phyloP scores from a whole-genome alignment of 2,329 filamentous ascomycete species.

The Hymenoscyphus scutula region DNA sequence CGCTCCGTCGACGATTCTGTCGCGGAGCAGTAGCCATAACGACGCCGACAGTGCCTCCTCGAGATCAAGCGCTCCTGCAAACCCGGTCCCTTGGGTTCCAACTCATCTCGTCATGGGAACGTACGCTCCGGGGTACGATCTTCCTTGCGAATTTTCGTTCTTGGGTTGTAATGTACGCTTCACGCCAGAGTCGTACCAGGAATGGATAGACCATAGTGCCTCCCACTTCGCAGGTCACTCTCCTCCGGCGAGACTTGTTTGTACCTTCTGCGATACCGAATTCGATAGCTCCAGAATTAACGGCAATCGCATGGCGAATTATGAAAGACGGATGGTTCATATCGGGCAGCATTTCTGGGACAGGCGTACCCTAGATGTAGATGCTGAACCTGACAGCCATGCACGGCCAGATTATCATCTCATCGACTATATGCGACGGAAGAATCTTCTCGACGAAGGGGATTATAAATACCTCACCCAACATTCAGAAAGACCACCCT shows the following conservation, averaged over 20 bases:
- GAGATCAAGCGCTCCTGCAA: not conserved
- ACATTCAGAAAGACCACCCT: constrained; percentile 24
- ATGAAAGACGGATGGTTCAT: constrained; percentile 46
- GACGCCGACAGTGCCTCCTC: not conserved
- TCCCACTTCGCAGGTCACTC: constrained; percentile 37
- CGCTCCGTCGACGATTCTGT: not conserved
- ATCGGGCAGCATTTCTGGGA: constrained; percentile 44
- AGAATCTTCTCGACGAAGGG: constrained; percentile 33
- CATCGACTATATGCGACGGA: constrained; percentile 39
- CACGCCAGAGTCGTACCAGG: constrained; percentile 36
- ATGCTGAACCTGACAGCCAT: constrained; percentile 9
- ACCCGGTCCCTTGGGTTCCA: not conserved
- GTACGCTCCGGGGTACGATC: constrained; percentile 17
- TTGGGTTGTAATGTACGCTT: constrained; percentile 41
- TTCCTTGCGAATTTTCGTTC: constrained; percentile 31
- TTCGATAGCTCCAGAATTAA: constrained; percentile 16
- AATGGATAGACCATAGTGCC: constrained; percentile 49
- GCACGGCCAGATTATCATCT: constrained; percentile 44
- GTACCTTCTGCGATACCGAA: constrained; percentile 50
- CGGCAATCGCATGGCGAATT: constrained; percentile 20
- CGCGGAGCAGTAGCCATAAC: not conserved
- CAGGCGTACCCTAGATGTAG: constrained; percentile 9
- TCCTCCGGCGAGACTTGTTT: constrained; percentile 40
- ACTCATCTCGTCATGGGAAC: constrained; percentile 3
- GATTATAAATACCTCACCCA: constrained; percentile 16